Conservation (phyloP, 805 yeast species). For the Lachancea thermotolerans region DNA sequence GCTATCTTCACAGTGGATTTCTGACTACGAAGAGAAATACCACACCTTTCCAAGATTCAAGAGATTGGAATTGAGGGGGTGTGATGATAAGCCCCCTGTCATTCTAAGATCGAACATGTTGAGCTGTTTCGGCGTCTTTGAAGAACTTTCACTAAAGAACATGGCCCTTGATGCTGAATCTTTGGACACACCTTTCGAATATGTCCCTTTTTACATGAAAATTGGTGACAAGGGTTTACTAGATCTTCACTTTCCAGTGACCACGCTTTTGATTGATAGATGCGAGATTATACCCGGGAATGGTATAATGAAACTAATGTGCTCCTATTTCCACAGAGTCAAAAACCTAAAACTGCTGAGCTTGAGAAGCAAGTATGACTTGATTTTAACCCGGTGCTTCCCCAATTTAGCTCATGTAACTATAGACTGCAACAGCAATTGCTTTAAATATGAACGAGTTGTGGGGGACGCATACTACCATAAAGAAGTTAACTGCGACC, state of each 20-base stretch:
- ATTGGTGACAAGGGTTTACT: constrained; percentile 17
- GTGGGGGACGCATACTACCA: constrained; percentile 24
- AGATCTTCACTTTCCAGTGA: constrained; percentile 33
- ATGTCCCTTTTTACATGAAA: constrained; percentile 25
- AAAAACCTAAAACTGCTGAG: constrained; percentile 33
- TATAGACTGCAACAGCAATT: constrained; percentile 44
- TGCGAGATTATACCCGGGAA: constrained; percentile 34
- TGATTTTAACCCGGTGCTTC: constrained; percentile 44
- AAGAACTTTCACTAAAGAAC: constrained; percentile 39
- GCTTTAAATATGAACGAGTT: constrained; percentile 29
- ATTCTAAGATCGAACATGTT: constrained; percentile 37
- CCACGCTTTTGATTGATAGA: constrained; percentile 26
- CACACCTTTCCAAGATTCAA: constrained; percentile 26
- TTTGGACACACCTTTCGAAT: constrained; percentile 31
- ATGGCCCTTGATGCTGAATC: constrained; percentile 43
- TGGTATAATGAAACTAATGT: constrained; percentile 32
- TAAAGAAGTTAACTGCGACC: constrained; percentile 7
- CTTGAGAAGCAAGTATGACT: constrained; percentile 39
- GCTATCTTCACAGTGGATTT: constrained; percentile 22
- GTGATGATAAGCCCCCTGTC: constrained; percentile 13
- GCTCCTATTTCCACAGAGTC: constrained; percentile 38
- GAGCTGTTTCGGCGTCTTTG: constrained; percentile 40
- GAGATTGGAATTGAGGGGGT: constrained; percentile 21
- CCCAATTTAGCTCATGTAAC: constrained; percentile 34
- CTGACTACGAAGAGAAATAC: constrained; percentile 24